Evolutionary conservation across 2,329 filamentous ascomycete genomes (phyloP), one percentile per base, ranked within the genome.

Genomic region (Lomentospora prolificans): DNA sequence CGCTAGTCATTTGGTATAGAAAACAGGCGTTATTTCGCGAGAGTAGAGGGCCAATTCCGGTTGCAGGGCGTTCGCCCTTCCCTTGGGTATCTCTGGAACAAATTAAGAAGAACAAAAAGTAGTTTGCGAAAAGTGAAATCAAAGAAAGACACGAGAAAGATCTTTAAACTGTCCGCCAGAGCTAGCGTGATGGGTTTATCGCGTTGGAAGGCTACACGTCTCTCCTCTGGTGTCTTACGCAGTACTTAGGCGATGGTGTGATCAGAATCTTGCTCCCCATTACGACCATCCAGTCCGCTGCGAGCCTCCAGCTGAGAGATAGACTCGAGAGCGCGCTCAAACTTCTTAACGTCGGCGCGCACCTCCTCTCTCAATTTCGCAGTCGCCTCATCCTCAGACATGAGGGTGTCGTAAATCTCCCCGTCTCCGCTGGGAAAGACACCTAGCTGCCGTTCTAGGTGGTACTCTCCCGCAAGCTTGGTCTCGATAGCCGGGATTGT

Each of bases 371-470:
- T 67, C 52, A 64, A 66, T 3, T 60, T 60, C 0, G 76, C 75
- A 0, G 73, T 78, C 0, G 62, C 64, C 2, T 66, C 62, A 54
- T 79, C 75, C 55, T 79, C 76, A 22, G 73, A 75, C 75, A 79
- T 78, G 4, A 79, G 67, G 17, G 64, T 65, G 53, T 68, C 64
- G 57, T 73, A 78, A 2, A 70, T 62, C 1, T 56, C 58, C 39
- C 55, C 46, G 9, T 66, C 63, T 24, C 66, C 60, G 1, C 63
- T 56, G 2, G 67, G 64, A 4, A 66, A 60, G 7, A 79, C 60
- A 0, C 73, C 75, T 0, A 80, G 68, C 60, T 72, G 66, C 14
- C 66, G 64, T 30, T 77, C 72, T 1, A 80, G 66, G 44, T 76
- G 72, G 3, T 60, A 65, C 1, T 72, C 69, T 12, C 25, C 14